Percentiles rank a stretch among this genome's conserved stretches.
Conservation (phyloP, 805 yeast species). For the Dipodascopsis tothii region DNA sequence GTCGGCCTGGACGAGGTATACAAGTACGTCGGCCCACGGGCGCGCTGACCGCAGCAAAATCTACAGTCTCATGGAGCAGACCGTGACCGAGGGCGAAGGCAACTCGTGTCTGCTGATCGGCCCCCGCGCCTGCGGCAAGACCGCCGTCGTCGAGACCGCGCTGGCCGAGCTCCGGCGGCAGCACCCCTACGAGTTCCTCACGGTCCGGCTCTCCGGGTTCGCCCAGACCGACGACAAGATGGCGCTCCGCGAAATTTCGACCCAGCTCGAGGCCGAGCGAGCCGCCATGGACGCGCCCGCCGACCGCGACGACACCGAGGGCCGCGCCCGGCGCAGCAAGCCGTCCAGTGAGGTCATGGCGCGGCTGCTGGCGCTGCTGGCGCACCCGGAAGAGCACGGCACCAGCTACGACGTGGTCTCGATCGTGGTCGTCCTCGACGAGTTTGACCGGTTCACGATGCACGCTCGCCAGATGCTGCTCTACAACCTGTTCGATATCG, state of each 20-base stretch:
- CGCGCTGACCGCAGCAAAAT: no score
- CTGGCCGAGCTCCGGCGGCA: conserved; percentile 38
- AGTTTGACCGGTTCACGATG: conserved; percentile 60
- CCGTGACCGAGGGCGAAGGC: conserved; percentile 63
- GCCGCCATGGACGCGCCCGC: conserved; percentile 1
- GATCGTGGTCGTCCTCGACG: conserved; percentile 73
- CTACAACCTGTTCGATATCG: conserved; percentile 80
- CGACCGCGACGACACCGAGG: conserved; percentile 2
- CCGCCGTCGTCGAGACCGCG: conserved; percentile 53
- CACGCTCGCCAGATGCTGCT: conserved; percentile 72
- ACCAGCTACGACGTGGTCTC: conserved; percentile 36
- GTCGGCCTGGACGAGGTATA: conserved; percentile 18
- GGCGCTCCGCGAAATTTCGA: conserved; percentile 80
- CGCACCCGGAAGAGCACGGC: conserved; percentile 20
- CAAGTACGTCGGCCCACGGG: conserved; percentile 3
- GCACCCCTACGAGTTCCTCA: conserved; percentile 46
- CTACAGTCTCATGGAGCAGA: conserved; percentile 51
- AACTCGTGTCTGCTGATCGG: conserved; percentile 78
- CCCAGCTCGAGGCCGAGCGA: conserved; percentile 58
- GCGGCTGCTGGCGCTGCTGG: conserved; percentile 27
- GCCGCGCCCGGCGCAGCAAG: not conserved
- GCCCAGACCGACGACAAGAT: conserved; percentile 65
- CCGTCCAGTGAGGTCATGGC: conserved; percentile 24
- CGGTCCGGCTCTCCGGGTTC: conserved; percentile 59
- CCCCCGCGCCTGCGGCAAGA: conserved; percentile 71